Evolutionary conservation across 257 asterid species (phyloP).

Genomic region (Nemophila menziesii): DNA sequence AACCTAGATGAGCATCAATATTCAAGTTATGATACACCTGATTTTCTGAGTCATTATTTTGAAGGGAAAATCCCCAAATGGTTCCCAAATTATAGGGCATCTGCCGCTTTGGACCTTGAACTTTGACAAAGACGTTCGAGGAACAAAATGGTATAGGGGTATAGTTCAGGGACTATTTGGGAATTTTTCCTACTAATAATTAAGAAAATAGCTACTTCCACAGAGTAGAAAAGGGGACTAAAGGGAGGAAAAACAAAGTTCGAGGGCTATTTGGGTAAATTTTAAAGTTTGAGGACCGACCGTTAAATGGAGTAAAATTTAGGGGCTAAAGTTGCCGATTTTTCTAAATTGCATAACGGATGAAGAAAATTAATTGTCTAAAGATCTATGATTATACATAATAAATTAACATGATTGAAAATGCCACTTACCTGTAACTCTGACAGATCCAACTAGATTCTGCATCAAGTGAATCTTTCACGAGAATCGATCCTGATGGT

Average conservation of each 20-base stretch:
- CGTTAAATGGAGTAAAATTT: not conserved
- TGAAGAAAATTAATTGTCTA: not conserved
- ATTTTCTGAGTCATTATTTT: not conserved
- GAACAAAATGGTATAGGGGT: no score
- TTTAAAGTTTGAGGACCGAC: no score
- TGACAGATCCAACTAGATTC: not conserved
- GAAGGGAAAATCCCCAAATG: not conserved
- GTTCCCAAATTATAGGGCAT: no score
- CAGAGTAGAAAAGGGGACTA: no score
- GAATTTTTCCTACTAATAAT: no score
- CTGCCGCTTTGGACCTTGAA: no score
- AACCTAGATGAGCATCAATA: not conserved
- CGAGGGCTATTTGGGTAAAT: no score
- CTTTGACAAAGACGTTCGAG: no score
- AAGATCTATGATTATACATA: not conserved
- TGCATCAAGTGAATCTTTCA: not conserved
- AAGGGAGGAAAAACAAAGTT: no score
- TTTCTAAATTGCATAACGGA: not conserved
- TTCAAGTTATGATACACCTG: not conserved
- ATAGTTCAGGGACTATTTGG: no score
- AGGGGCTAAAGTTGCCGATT: not conserved
- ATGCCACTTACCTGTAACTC: not conserved
- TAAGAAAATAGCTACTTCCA: no score
- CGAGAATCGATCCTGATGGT: not conserved
- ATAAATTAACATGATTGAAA: not conserved